Evolutionary conservation across 139 green algal species (phyloP).

Genomic region (Coccomyxa sp.): DNA sequence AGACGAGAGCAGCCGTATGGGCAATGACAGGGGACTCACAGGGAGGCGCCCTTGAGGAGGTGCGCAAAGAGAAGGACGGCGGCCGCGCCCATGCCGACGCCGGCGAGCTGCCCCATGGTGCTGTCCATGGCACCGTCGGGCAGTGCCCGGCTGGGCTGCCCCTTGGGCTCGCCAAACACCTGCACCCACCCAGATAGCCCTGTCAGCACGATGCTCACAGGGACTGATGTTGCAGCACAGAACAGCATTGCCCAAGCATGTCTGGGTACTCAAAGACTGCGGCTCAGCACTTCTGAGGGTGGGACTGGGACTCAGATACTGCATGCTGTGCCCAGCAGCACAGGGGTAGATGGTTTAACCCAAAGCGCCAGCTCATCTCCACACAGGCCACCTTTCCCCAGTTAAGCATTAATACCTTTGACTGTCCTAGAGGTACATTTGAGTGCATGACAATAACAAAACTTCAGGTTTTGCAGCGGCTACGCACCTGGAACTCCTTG

Average conservation of each 20-base stretch:
- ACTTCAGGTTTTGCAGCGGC: neutral
- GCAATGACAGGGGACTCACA: neutral
- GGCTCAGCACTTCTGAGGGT: too few species aligned
- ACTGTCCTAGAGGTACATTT: too few species aligned
- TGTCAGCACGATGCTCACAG: too few species aligned
- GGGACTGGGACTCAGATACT: too few species aligned
- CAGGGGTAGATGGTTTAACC: too few species aligned
- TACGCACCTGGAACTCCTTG: neutral
- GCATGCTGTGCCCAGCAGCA: too few species aligned
- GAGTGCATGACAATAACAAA: neutral
- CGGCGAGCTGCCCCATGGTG: neutral
- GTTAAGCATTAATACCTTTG: too few species aligned
- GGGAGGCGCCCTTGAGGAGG: neutral
- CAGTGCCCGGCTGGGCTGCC: neutral
- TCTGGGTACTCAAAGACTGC: too few species aligned
- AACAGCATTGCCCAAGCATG: too few species aligned
- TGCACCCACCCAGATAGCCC: neutral
- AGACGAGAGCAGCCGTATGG: neutral
- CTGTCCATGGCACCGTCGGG: neutral
- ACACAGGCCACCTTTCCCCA: too few species aligned
- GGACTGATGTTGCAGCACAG: too few species aligned
- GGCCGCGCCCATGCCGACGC: neutral
- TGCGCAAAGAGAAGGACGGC: neutral
- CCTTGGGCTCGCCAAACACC: constrained; percentile 10
- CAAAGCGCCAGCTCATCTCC: too few species aligned